Conservation (phyloP, 1,284 basidiomycete species). For the Vanrija sp. region DNA sequence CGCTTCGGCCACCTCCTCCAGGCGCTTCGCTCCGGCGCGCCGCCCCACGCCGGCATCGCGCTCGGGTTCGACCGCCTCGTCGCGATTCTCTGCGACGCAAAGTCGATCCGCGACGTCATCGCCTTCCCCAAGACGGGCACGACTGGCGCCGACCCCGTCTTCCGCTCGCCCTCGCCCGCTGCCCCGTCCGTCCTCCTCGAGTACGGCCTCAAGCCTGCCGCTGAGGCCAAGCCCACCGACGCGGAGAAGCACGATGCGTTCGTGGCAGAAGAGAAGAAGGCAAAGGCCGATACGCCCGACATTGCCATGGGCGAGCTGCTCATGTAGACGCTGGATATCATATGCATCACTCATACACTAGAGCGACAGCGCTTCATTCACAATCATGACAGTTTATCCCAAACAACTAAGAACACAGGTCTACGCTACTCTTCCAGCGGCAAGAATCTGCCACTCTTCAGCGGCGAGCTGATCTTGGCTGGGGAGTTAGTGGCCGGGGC, state of each 20-base stretch:
- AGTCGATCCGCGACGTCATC: conserved; percentile 88
- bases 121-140: conserved; percentile 87
- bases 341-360: too few species aligned
- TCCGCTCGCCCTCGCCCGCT: conserved; percentile 74
- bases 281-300: too few species aligned
- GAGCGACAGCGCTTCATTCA: too few species aligned
- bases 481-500: background rate
- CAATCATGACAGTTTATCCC: too few species aligned
- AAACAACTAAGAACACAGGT: too few species aligned
- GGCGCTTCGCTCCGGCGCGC: conserved; percentile 81
- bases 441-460: conserved; percentile 23
- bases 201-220: conserved; percentile 37
- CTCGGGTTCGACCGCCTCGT: conserved; percentile 89
- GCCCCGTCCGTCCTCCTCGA: conserved; percentile 54
- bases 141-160: conserved; percentile 74
- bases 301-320: too few species aligned
- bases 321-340: too few species aligned
- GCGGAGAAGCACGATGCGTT: background rate
- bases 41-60: conserved; percentile 93
- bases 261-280: background rate
- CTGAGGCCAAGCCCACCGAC: background rate
- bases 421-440: too few species aligned
- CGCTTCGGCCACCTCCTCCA: conserved; percentile 80
- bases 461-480: conserved; percentile 42
- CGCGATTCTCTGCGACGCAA: conserved; percentile 77